These are phyloP conservation scores for Adiantum capillusveneris DNA, from an alignment of 75 land plant genomes.

Conservation along the genomic window DNA sequence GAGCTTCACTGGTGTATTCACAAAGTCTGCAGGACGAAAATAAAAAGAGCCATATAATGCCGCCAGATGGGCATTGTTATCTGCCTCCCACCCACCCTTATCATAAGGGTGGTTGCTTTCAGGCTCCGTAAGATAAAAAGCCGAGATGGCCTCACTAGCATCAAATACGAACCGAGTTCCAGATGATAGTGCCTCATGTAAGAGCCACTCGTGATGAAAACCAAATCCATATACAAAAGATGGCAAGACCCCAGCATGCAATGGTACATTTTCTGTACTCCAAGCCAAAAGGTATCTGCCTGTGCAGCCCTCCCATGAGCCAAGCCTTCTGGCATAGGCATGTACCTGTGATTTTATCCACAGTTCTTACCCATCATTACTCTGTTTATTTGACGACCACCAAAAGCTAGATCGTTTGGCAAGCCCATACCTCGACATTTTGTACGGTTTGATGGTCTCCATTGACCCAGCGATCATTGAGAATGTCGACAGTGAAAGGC, in stretches of 20 bases:
- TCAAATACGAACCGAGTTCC: conserved; percentile 63
- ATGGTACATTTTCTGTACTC: conserved; percentile 57
- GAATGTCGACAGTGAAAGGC: conserved; percentile 36
- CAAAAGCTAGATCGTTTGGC: background rate
- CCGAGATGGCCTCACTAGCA: conserved; percentile 47
- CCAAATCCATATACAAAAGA: conserved; percentile 83
- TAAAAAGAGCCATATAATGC: conserved; percentile 56
- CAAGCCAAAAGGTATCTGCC: conserved; percentile 69
- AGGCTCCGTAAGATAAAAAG: conserved; percentile 21
- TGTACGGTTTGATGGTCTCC: conserved; percentile 26
- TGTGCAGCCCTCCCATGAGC: conserved; percentile 18
- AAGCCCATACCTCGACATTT: conserved; percentile 46
- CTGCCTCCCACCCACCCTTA: conserved; percentile 37
- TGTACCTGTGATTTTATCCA: conserved; percentile 38
- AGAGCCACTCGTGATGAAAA: conserved; percentile 64
- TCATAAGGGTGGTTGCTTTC: conserved; percentile 9
- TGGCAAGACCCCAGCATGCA: conserved; percentile 77
- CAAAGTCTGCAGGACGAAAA: conserved; percentile 26
- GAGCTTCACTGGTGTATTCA: conserved; percentile 29
- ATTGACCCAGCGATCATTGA: conserved; percentile 33
- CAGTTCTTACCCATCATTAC: background rate
- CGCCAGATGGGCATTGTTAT: conserved; percentile 51
- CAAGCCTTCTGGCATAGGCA: conserved; percentile 24
- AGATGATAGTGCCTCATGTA: conserved; percentile 58
- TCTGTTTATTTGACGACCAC: too few species aligned